Evolutionary conservation across 2,329 filamentous ascomycete species (phyloP), one percentile per base, ranked within the genome.

Genomic region (Phialocephala subalpina): DNA sequence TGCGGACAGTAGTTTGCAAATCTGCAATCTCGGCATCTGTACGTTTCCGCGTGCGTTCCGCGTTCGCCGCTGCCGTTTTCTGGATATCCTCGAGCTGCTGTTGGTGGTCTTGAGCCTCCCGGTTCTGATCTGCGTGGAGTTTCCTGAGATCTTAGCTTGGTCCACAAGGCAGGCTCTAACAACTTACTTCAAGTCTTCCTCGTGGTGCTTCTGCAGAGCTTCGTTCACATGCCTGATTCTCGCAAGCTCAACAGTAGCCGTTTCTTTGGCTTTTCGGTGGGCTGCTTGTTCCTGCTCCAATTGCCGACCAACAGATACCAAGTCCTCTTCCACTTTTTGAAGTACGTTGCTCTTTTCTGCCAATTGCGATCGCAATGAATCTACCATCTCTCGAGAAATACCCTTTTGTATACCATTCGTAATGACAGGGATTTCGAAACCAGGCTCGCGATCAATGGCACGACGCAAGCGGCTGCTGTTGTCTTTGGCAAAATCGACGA

Each of bases 401-500:
- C 95, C 95, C 74, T 95, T 94, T 71, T 96, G 90, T 12, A 94
- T 82, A 0, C 92, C 92, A 75, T 94, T 93, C 52, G 90, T 85
- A 64, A 94, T 84, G 12, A 96, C 87, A 0, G 93, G 91, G 29
- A 97, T 90, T 77, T 99, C 96, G 67, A 97, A 83, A 1, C 90
- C 93, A 0, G 96, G 96, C 68, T 97, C 93, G 67, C 95, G 90
- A 78, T 99, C 96, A 72, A 99, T 92, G 16, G 93, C 92, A 68
- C 93, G 88, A 45, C 91, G 82, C 65, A 97, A 81, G 9, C 94
- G 90, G 73, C 92, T 95, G 76, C 97, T 98, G 76, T 97, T 97
- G 74, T 98, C 94, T 75, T 97, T 97, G 73, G 97, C 87, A 74
- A 98, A 97, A 67, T 97, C 92, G 63, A 99, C 89, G 78, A 97